Conservation (phyloP, 2,329 filamentous ascomycete species). For the Zymoseptoria ardabiliae region DNA sequence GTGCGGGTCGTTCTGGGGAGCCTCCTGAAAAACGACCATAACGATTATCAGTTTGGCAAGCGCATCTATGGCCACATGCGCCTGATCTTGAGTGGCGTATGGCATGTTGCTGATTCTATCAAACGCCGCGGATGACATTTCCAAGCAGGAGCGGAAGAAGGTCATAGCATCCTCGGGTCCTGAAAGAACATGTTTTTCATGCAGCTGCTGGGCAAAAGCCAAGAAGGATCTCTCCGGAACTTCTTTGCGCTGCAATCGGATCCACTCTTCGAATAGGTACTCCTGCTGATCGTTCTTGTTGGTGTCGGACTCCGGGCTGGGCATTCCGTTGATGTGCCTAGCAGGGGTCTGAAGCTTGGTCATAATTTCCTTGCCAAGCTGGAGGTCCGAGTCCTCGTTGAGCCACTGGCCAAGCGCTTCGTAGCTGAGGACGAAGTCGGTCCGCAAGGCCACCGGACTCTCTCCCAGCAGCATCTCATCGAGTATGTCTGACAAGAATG, state of each 20-base stretch:
- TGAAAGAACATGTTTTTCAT: slow-evolving; percentile 64
- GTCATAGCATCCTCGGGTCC: slow-evolving; percentile 67
- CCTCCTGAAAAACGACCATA: slow-evolving; percentile 65
- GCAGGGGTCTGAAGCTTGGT: slow-evolving; percentile 52
- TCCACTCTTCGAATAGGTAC: slow-evolving; percentile 95
- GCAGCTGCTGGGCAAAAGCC: slow-evolving; percentile 78
- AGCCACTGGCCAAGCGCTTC: slow-evolving; percentile 79
- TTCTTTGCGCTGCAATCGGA: slow-evolving; percentile 70
- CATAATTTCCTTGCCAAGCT: slow-evolving; percentile 64
- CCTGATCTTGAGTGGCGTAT: slow-evolving; percentile 51
- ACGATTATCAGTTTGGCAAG: slow-evolving; percentile 72
- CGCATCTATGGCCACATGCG: slow-evolving; percentile 65
- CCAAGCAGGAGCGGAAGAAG: slow-evolving; percentile 75
- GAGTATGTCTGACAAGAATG: slow-evolving; percentile 72
- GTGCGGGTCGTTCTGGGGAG: slow-evolving; percentile 51
- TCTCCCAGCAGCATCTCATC: slow-evolving; percentile 73
- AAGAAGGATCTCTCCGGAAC: slow-evolving; percentile 63
- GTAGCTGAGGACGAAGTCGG: slow-evolving; percentile 78
- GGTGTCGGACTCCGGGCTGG: slow-evolving; percentile 50
- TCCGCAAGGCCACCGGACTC: slow-evolving; percentile 67
- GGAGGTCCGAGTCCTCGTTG: slow-evolving; percentile 59
- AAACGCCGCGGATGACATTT: slow-evolving; percentile 69
- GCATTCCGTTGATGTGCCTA: slow-evolving; percentile 48
- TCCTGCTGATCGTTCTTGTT: slow-evolving; percentile 76
- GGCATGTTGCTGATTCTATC: slow-evolving; percentile 61